Evolutionary conservation across 1,284 basidiomycete genomes (phyloP), one percentile per base, ranked within the genome.

Genomic region (Microstroma glucosiphilum): DNA sequence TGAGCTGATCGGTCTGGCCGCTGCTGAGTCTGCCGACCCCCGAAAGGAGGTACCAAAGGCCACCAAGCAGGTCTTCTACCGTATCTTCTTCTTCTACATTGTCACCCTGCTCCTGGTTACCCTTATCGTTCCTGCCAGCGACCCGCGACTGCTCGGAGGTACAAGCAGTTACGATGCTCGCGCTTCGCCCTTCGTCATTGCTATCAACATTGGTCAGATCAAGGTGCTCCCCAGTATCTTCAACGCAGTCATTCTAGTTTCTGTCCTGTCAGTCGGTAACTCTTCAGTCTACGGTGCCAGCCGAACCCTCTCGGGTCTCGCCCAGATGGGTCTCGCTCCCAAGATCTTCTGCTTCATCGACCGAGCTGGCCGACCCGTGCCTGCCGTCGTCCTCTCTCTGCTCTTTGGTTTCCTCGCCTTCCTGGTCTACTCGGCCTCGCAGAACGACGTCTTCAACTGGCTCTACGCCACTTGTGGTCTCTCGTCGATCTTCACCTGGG

Each of bases 1-100:
- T 13, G 68, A 78, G 66, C 67, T 91, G 85, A 56, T 89, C 83
- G 87, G 87, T 87, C 66, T 86, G 81, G 67, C 86, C 81, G 75
- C 83, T 82, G 69, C 89, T 85, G 63, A 88, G 83, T 82, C 83
- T 2, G 76, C 77, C 61, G 81, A 83, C 73, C 82, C 82, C 8
- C 74, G 82, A 60, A 81, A 80, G 69, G 78, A 80, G 51, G 76
- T 84, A 57, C 83, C 83, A 8, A 78, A 77, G 55, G 83, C 83
- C 49, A 80, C 82, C 75, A 83, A 83, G 77, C 77, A 79, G 58
- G 77, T 80, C 43, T 77, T 80, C 66, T 76, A 77, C 73, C 82
- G 83, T 67, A 81, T 84, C 64, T 79, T 81, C 60, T 57, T 83
- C 62, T 82, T 84, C 77, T 84, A 83, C 81, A 72, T 84, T 66